Evolutionary conservation across 148 eudicot genomes (phyloP).

Genomic region (Bassia scoparia): DNA sequence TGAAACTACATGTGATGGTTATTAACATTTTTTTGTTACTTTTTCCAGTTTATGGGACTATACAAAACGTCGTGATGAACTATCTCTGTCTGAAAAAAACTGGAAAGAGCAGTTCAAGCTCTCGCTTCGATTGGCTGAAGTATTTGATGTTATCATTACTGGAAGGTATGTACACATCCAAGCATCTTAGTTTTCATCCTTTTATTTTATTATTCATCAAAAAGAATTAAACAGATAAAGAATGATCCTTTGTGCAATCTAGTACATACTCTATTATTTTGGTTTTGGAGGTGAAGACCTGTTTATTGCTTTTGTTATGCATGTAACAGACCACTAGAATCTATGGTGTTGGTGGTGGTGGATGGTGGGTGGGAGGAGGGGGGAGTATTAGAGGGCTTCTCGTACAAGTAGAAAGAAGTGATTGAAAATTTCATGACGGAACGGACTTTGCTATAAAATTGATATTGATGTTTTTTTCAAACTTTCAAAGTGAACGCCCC

Average conservation of each 20-base stretch:
- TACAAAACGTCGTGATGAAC: constrained; percentile 89
- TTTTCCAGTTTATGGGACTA: constrained; percentile 94
- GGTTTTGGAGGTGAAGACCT: too few species aligned
- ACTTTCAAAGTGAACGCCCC: too few species aligned
- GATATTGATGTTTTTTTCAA: too few species aligned
- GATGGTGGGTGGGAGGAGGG: too few species aligned
- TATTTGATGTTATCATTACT: constrained; percentile 88
- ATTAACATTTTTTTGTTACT: constrained; percentile 1
- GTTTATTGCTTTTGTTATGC: too few species aligned
- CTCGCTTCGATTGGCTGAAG: constrained; percentile 75
- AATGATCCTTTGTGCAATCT: too few species aligned
- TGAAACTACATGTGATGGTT: neutral
- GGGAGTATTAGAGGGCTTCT: too few species aligned
- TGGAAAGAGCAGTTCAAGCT: constrained; percentile 32
- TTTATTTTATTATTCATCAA: neutral
- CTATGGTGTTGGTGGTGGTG: too few species aligned
- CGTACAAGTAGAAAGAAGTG: neutral
- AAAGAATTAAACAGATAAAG: too few species aligned
- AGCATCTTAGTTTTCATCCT: neutral
- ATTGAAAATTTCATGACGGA: neutral
- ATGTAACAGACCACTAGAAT: too few species aligned
- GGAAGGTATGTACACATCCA: constrained; percentile 55
- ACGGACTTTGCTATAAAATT: neutral
- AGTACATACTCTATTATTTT: too few species aligned
- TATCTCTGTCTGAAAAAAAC: constrained; percentile 63